phyloP scores from a whole-genome alignment of 2,329 filamentous ascomycete genomes.

The Xylaria sp. region DNA sequence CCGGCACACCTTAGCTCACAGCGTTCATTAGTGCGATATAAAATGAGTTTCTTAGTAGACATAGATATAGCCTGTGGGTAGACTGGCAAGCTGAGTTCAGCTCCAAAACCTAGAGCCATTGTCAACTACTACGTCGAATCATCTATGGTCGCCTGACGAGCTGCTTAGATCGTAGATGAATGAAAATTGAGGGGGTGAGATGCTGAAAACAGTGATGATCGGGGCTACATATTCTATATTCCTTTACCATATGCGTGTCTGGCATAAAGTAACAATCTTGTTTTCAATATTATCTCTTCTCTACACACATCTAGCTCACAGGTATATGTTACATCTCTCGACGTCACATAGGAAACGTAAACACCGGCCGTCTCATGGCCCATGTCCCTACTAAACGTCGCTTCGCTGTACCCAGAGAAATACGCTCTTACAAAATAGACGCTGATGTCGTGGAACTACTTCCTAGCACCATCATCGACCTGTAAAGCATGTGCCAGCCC shows the following conservation, averaged over 20 bases:
- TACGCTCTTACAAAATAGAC: neutral
- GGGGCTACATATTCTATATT: neutral
- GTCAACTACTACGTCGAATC: neutral
- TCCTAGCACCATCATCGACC: conserved; percentile 42
- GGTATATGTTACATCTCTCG: neutral
- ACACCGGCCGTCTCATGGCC: too few species aligned
- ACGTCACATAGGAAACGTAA: neutral
- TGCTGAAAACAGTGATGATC: neutral
- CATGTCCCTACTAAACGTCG: neutral
- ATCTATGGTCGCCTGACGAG: neutral
- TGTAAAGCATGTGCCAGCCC: conserved; percentile 43
- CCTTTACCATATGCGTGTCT: neutral
- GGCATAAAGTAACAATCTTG: neutral
- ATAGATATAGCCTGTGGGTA: neutral
- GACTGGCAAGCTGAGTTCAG: neutral
- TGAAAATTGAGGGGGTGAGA: neutral
- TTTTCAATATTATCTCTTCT: neutral
- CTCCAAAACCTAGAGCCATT: neutral
- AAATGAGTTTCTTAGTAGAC: neutral
- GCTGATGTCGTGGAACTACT: conserved; percentile 20
- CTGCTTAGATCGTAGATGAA: neutral
- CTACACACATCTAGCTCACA: neutral
- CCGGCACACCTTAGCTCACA: neutral
- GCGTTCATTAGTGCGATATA: neutral
- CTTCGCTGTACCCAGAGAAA: neutral